Conservation (phyloP, 192 early-diverging fungal genomes). For the Borealophlyctis nickersoniae region DNA sequence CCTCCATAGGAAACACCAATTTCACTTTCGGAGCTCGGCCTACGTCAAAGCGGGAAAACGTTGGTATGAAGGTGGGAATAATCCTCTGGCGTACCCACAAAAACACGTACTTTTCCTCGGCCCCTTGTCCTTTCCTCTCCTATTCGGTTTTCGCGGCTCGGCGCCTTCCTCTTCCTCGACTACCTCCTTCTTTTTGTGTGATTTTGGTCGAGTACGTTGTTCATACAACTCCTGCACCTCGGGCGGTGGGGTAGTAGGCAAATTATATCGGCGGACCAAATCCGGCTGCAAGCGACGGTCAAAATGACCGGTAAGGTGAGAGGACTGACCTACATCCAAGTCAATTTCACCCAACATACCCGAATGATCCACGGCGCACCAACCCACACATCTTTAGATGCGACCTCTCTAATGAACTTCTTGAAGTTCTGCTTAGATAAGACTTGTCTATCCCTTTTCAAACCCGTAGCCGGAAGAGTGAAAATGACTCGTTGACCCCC, state of each 20-base stretch:
- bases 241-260: slow-evolving; percentile 16
- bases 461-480: slow-evolving; percentile 15
- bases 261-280: slow-evolving; percentile 22
- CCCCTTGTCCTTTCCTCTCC: not conserved
- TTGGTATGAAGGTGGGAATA: no score
- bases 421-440: slow-evolving; percentile 71
- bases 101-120: slow-evolving; percentile 2
- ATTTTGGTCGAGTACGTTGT: not conserved
- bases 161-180: slow-evolving; percentile 35
- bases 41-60: no score
- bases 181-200: slow-evolving; percentile 34
- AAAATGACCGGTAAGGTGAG: not conserved
- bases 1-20: slow-evolving; percentile 80
- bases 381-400: slow-evolving; percentile 61
- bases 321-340: not conserved
- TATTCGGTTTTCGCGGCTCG: not conserved
- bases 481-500: slow-evolving; percentile 23
- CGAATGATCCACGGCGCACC: slow-evolving; percentile 72
- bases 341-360: slow-evolving; percentile 39
- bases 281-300: slow-evolving; percentile 14
- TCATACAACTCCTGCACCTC: slow-evolving; percentile 14
- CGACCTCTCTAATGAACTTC: slow-evolving; percentile 67
- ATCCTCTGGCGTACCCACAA: no score
- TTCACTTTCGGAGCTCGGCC: slow-evolving; percentile 21
- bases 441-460: slow-evolving; percentile 57